Base-by-base conservation (phyloP, 1,284 basidiomycete genomes). In the Malassezia psittaci region DNA sequence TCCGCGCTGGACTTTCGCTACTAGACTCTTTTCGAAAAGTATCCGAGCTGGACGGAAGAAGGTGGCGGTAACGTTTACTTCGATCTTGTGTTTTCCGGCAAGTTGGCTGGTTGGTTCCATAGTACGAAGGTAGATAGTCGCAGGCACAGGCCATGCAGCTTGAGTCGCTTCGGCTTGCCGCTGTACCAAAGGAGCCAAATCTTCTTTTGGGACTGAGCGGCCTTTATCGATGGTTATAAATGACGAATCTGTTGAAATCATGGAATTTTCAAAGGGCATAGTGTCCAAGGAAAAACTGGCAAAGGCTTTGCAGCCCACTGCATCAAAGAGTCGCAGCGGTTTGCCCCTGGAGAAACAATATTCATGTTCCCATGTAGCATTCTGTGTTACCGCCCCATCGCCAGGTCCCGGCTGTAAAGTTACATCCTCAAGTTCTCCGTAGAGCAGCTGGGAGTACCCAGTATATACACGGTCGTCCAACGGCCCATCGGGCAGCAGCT, bases 1-100 rank as follows among this genome's bases (percentile, higher is more conserved):
- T 24, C 62, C 64, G 3, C 61, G 61, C 48, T 64, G 60, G 52
- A 67, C 60, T 48, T 65, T 67, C 18, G 62, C 65, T 4, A 68
- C 65, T 0, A 64, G 52, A 35, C 62, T 61, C 15, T 51, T 59
- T 18, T 63, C 57, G 11, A 67, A 56, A 5, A 68, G 57, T 13
- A 62, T 57, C 36, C 59, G 60, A 38, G 61, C 65, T 1, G 54
- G 54, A 32, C 62, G 39, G 40, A 65, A 65, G 55, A 67, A 67
- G 21, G 52, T 58, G 8, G 60, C 67, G 12, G 63, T 66, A 38
- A 68, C 57, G 29, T 68, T 60, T 12, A 68, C 62, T 41, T 61
- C 56, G 52, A 68, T 59, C 16, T 62, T 52, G 15, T 57, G 59
- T 18, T 32, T 33, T 5, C n/a, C 16, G 11, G 36, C 19, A 12